Conservation (phyloP, 2,329 filamentous ascomycete species). For the Drechslerella dactyloides region DNA sequence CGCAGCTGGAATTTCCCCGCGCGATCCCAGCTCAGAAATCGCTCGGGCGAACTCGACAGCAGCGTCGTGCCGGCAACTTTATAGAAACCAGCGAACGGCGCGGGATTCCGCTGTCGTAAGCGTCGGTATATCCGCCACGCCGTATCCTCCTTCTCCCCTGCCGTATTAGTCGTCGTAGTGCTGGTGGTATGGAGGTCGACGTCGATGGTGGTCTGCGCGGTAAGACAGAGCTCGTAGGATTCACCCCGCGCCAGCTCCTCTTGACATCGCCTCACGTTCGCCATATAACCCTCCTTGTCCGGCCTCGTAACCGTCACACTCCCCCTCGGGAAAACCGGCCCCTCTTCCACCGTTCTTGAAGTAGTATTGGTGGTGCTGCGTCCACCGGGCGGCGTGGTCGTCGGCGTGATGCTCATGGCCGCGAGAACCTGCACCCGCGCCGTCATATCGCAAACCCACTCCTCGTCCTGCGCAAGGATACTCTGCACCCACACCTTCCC, state of each 20-base stretch:
- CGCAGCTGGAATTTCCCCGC: constrained; percentile 75
- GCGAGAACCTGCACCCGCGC: constrained; percentile 55
- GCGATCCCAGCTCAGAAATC: constrained; percentile 76
- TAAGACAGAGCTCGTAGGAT: constrained; percentile 60
- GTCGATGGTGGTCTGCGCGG: constrained; percentile 55
- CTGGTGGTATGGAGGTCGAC: constrained; percentile 51
- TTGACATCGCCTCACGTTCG: constrained; percentile 57
- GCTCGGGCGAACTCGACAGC: constrained; percentile 83
- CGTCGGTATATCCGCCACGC: constrained; percentile 76
- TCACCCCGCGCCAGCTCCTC: constrained; percentile 57
- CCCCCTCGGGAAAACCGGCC: constrained; percentile 21
- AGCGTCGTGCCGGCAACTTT: constrained; percentile 73
- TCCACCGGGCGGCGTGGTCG: constrained; percentile 51
- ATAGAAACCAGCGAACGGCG: constrained; percentile 83
- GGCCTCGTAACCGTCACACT: constrained; percentile 48
- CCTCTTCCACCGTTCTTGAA: background rate
- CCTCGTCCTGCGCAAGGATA: constrained; percentile 61
- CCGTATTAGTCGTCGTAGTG: constrained; percentile 50
- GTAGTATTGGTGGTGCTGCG: background rate
- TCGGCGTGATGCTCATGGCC: constrained; percentile 53
- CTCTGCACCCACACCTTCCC: constrained; percentile 71
- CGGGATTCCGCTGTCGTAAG: constrained; percentile 74
- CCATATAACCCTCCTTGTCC: constrained; percentile 55
- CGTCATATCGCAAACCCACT: constrained; percentile 62
- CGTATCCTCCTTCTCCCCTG: constrained; percentile 56